phyloP scores from a whole-genome alignment of 441 rosid genomes.

The Gossypium davidsonii region DNA sequence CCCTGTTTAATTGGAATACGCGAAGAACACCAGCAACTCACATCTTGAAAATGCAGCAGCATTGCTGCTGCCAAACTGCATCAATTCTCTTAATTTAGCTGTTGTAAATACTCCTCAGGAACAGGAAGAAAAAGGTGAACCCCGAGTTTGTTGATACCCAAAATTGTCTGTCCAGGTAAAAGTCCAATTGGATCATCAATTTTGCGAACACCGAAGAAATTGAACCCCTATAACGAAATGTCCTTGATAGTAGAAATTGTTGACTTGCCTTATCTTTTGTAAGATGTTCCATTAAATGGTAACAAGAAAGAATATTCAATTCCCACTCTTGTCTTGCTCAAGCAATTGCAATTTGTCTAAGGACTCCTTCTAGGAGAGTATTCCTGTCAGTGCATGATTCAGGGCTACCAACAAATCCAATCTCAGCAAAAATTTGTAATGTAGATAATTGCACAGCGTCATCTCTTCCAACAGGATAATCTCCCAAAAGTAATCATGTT shows the following conservation, averaged over 20 bases:
- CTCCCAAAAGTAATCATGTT: conserved; percentile 95
- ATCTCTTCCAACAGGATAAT: conserved; percentile 97
- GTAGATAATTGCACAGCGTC: conserved; percentile 97
- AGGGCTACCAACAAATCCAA: conserved; percentile 82
- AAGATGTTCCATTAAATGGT: conserved; percentile 76
- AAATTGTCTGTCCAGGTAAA: conserved; percentile 79
- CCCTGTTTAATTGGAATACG: conserved; percentile 90
- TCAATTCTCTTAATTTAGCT: conserved; percentile 89
- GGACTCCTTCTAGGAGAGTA: conserved; percentile 74
- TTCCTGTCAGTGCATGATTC: conserved; percentile 93
- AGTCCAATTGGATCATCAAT: conserved; percentile 99
- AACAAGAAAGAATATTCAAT: conserved; percentile 84
- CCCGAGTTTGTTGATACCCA: conserved; percentile 97
- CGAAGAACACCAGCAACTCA: conserved; percentile 98
- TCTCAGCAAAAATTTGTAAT: conserved; percentile 86
- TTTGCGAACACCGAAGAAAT: conserved; percentile 87
- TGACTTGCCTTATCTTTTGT: conserved; percentile 94
- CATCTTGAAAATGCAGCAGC: conserved; percentile 97
- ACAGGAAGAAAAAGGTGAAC: conserved; percentile 97
- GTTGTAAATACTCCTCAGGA: conserved; percentile 93
- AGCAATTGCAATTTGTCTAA: conserved; percentile 92
- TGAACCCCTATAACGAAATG: conserved; percentile 87
- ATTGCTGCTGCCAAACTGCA: conserved; percentile 99
- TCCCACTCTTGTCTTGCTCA: conserved; percentile 96
- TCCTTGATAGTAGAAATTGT: conserved; percentile 76